Evolutionary conservation across 1,284 basidiomycete genomes (phyloP), one percentile per base, ranked within the genome.

Genomic region (Cryptococcus sp.): DNA sequence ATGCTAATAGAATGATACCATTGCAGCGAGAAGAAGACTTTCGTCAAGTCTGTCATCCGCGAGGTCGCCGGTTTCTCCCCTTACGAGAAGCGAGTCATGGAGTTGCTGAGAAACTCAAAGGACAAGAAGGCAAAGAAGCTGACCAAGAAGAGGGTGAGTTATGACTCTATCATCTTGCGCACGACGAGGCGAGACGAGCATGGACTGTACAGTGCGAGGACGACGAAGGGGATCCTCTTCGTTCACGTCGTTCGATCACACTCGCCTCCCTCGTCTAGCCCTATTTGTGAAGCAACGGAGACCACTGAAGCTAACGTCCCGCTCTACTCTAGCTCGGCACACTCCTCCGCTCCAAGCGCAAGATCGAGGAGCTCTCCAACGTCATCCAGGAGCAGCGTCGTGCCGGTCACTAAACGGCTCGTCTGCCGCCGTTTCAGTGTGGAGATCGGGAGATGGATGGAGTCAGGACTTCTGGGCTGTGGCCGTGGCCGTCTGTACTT

Each of bases 21-120:
- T 53, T 40, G 40, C 58, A 79, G 78, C 62, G 76, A 79, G 71
- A 91, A 90, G 83, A 92, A 88, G 77, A 88, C 88, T 76, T 93
- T 97, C 75, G 92, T 96, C 76, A 89, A 90, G 78, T 89, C 87
- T 66, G 85, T 97, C 65, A 84, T 97, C 74, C 87, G 93, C 72
- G 93, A 97, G 84, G 93, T 96, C 76, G 92, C 88, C 77, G 96
- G 96, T 65, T 99, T 98, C 84, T 92, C 94, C 49, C 91, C 96
- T 49, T 99, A 99, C 81, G 96, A 99, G 86, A 87, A 94, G 78
- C 88, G 96, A 70, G 93, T 99, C 60, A 88, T 99, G 91, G 96
- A 99, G 83, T 81, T 99, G 85, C 83, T 99, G 84, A 88, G 95
- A 81, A 99, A 98, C 88, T 96, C 93, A 69, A 98, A 98, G 91